phyloP scores from a whole-genome alignment of 805 yeast genomes.

The Kodamaea leandrae region DNA sequence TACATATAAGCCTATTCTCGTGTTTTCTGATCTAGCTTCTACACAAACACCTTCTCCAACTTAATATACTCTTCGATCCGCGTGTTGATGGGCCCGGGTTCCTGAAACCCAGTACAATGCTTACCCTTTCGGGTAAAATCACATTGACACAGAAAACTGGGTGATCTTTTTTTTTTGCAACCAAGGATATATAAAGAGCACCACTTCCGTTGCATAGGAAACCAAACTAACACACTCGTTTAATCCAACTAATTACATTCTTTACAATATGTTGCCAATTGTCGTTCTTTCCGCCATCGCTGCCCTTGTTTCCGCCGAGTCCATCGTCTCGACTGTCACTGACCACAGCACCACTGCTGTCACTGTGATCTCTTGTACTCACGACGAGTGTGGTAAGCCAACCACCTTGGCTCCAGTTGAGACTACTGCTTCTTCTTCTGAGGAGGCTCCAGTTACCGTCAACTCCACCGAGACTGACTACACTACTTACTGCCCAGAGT shows the following conservation, averaged over 20 bases:
- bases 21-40: too few relatives aligned
- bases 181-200: background rate
- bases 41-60: background rate
- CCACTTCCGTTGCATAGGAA: background rate
- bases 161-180: background rate
- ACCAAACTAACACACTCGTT: conserved; percentile 2
- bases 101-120: too few relatives aligned
- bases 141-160: conserved; percentile 6
- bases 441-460: too few relatives aligned
- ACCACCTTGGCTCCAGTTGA: conserved; percentile 11
- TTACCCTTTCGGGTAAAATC: conserved; percentile 4
- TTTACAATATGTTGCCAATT: conserved; percentile 20
- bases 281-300: conserved; percentile 19
- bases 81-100: too few relatives aligned
- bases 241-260: conserved; percentile 12
- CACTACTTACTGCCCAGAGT: too few relatives aligned
- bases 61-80: too few relatives aligned
- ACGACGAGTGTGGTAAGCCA: conserved; percentile 18
- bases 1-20: too few relatives aligned
- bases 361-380: conserved; percentile 27
- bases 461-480: too few relatives aligned
- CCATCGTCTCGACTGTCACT: conserved; percentile 18
- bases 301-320: conserved; percentile 20
- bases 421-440: too few relatives aligned
- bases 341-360: conserved; percentile 19